phyloP scores from a whole-genome alignment of 169 alveolate genomes.

The Amoebophrya sp. region DNA sequence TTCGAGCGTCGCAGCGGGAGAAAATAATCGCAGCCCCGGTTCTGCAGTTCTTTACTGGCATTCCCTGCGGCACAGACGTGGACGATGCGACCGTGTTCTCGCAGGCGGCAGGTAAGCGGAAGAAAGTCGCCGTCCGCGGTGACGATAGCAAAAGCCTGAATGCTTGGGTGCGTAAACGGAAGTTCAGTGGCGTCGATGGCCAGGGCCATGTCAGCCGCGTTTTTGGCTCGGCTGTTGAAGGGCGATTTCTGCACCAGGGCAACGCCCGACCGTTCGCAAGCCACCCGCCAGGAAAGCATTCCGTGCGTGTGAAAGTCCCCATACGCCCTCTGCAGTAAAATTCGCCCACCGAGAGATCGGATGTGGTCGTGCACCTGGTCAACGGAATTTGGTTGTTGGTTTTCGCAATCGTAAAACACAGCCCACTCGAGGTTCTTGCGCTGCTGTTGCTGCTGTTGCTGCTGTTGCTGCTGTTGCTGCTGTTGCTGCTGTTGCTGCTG shows the following conservation, averaged over 20 bases:
- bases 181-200: background rate
- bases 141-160: background rate
- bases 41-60: background rate
- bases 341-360: background rate
- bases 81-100: background rate
- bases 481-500: no score
- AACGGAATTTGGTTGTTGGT: background rate
- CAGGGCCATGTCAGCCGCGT: conserved; percentile 19
- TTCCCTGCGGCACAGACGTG: background rate
- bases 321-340: background rate
- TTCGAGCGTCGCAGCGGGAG: background rate
- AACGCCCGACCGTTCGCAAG: background rate
- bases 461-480: no score
- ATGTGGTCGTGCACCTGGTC: background rate
- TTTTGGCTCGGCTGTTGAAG: background rate
- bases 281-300: background rate
- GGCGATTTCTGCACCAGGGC: background rate
- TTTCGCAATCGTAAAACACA: background rate
- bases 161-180: background rate
- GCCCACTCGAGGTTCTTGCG: background rate
- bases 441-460: no score
- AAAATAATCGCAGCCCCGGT: background rate
- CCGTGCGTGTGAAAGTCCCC: background rate
- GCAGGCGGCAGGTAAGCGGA: background rate
- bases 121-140: background rate